Base-by-base conservation (phyloP, 371 early-diverging fungal species). In the Scutellospora calospora region DNA sequence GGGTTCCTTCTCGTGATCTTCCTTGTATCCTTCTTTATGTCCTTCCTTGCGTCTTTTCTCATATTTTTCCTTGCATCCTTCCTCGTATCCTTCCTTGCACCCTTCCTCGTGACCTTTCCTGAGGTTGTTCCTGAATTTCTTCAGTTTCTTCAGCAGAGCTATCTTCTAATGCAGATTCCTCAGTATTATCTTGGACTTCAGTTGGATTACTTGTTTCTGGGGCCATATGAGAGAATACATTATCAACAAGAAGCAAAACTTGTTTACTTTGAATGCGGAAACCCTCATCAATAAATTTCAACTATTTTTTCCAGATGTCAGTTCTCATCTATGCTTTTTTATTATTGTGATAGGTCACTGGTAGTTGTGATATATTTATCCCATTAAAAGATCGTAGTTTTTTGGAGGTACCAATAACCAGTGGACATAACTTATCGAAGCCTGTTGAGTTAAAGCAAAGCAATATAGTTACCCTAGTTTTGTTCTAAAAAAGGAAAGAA, bases 241-340 rank as follows among this genome's bases (percentile, higher is more conserved):
- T 72, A 72, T 72, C 51, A 45, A 72, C 73, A 25, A 72, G 54
- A 31, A 72, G 73, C n/a, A 72, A 31, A 1, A 72, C 41, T 18
- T 72, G 20, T 29, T 3, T 45, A 72, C 22, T 29, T 72, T 72
- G 52, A 27, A 72, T 72, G 11, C 14, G 20, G 20, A 72, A 72
- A 27, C 51, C 9, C 2, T 25, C 0, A 5, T 72, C 52, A 16
- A 72, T 72, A 72, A 41, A n/a, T 41, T 25, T 4, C 1, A 74
- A 0, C 35, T 9, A 52, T 52, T 52, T 11, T 55, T 74, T 0
- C 4, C 2, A 74, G 6, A 74, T 22, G 12, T 20, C 29, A 9
- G 38, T 31, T 31, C 25, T 79, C 81, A 83, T 81, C 78, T 77
- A 81, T 4, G 74, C 77, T 20, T 73, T 73, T 73, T 14, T 27